phyloP scores from a whole-genome alignment of 2,329 filamentous ascomycete genomes.

The Penicillium vulpinum region DNA sequence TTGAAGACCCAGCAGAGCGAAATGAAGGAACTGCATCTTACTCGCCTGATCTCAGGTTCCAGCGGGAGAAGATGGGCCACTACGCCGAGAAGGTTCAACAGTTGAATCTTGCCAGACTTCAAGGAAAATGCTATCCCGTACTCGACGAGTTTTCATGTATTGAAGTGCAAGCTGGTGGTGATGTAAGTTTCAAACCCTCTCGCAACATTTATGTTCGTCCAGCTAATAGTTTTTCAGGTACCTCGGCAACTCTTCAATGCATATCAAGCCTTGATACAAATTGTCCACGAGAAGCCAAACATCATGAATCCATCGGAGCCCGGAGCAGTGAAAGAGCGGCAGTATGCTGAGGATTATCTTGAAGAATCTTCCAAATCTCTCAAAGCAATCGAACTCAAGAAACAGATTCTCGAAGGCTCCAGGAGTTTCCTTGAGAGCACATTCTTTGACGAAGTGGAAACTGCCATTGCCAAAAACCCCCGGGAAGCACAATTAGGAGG shows the following conservation, averaged over 20 bases:
- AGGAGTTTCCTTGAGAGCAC: slow-evolving; percentile 76
- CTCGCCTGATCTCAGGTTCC: slow-evolving; percentile 70
- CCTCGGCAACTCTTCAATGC: slow-evolving; percentile 76
- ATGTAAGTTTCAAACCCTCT: slow-evolving; percentile 43
- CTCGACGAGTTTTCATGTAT: slow-evolving; percentile 74
- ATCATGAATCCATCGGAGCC: slow-evolving; percentile 60
- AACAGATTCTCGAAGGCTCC: slow-evolving; percentile 76
- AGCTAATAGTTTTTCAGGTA: slow-evolving; percentile 50
- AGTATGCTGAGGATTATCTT: slow-evolving; percentile 74
- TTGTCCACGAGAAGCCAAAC: slow-evolving; percentile 70
- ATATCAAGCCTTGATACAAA: slow-evolving; percentile 76
- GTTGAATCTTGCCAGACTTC: slow-evolving; percentile 72
- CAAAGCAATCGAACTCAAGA: slow-evolving; percentile 67
- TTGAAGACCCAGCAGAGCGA: slow-evolving; percentile 65
- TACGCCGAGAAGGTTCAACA: slow-evolving; percentile 76
- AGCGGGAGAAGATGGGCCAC: slow-evolving; percentile 79
- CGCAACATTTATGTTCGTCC: slow-evolving; percentile 1
- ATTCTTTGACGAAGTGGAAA: slow-evolving; percentile 77
- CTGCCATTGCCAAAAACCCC: slow-evolving; percentile 76
- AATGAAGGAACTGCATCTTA: slow-evolving; percentile 52
- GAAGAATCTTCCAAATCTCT: slow-evolving; percentile 69
- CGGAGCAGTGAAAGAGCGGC: slow-evolving; percentile 70
- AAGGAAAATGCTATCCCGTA: slow-evolving; percentile 68
- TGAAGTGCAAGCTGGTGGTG: slow-evolving; percentile 68
- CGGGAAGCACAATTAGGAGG: slow-evolving; percentile 87